A percentile compares a stretch with the other conserved stretches of the same genome.
phyloP scores from a whole-genome alignment of 2,329 filamentous ascomycete species.

The Arthrobotrys iridis region DNA sequence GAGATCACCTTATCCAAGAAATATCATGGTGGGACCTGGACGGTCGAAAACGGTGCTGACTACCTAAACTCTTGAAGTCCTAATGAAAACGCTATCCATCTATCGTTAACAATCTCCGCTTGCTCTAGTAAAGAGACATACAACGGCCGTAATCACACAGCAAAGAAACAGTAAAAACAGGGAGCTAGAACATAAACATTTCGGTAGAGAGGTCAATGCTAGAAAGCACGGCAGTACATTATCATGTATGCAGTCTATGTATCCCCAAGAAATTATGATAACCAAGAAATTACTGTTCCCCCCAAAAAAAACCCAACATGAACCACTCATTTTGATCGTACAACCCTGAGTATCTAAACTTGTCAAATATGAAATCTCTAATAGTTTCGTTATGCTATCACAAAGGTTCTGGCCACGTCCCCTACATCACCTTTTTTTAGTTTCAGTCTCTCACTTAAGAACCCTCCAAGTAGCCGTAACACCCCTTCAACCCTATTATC shows the following conservation, averaged over 20 bases:
- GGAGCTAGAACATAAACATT: slow-evolving; percentile 1
- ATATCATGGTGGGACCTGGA: neutral
- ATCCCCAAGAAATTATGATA: neutral
- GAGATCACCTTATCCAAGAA: neutral
- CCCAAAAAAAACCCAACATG: neutral
- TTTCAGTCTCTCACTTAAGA: slow-evolving; percentile 39
- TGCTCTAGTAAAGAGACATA: neutral
- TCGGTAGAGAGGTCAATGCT: neutral
- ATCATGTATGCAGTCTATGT: slow-evolving; percentile 25
- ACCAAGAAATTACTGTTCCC: neutral
- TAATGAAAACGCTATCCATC: slow-evolving; percentile 1
- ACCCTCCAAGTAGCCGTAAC: slow-evolving; percentile 28
- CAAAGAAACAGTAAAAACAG: neutral
- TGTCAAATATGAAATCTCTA: neutral
- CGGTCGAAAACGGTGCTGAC: neutral
- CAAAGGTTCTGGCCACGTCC: slow-evolving; percentile 38
- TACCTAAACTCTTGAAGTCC: neutral
- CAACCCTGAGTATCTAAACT: neutral
- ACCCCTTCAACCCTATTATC: slow-evolving; percentile 74
- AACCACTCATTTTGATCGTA: slow-evolving; percentile 33
- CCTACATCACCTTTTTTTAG: slow-evolving; percentile 12
- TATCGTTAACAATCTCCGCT: neutral
- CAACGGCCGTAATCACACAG: neutral
- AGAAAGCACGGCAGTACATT: neutral
- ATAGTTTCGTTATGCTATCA: slow-evolving; percentile 17